Percentiles rank a stretch among this genome's conserved stretches.
phyloP scores from a whole-genome alignment of 1,139 yeast species.

The Suhomyces terraborum region DNA sequence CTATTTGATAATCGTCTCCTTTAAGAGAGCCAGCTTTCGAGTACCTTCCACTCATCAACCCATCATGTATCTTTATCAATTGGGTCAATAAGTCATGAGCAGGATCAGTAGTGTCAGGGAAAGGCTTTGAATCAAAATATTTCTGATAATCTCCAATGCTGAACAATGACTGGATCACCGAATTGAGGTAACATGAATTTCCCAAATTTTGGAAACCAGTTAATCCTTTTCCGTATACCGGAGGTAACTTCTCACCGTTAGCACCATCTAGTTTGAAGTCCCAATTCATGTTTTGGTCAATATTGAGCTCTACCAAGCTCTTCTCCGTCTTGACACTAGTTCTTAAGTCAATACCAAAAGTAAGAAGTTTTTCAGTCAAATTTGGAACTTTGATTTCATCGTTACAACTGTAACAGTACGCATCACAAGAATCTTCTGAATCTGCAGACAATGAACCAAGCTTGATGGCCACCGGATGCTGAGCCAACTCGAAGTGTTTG shows the following conservation, averaged over 20 bases:
- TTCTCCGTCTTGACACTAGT: constrained; percentile 71
- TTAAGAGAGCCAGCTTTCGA: constrained; percentile 52
- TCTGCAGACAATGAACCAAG: constrained; percentile 82
- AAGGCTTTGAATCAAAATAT: constrained; percentile 30
- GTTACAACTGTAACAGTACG: constrained; percentile 84
- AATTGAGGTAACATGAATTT: constrained; percentile 86
- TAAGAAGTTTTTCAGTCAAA: constrained; percentile 49
- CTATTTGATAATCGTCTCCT: constrained; percentile 64
- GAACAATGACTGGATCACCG: constrained; percentile 71
- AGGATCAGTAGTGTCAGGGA: constrained; percentile 50
- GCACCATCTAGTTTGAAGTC: constrained; percentile 80
- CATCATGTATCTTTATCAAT: constrained; percentile 76
- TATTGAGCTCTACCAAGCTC: constrained; percentile 80
- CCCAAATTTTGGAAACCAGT: constrained; percentile 90
- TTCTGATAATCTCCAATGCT: constrained; percentile 41
- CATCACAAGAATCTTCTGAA: constrained; percentile 57
- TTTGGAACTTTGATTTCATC: constrained; percentile 84
- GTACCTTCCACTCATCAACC: constrained; percentile 73
- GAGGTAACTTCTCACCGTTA: constrained; percentile 64
- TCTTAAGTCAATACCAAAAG: constrained; percentile 71
- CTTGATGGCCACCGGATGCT: constrained; percentile 85
- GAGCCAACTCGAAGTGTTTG: constrained; percentile 55
- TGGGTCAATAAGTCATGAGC: constrained; percentile 68
- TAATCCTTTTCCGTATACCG: constrained; percentile 66
- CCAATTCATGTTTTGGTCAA: constrained; percentile 93